Evolutionary conservation across 768 basidiomycete genomes (phyloP), one percentile per base, ranked within the genome.

Genomic region (Suillus americanus): DNA sequence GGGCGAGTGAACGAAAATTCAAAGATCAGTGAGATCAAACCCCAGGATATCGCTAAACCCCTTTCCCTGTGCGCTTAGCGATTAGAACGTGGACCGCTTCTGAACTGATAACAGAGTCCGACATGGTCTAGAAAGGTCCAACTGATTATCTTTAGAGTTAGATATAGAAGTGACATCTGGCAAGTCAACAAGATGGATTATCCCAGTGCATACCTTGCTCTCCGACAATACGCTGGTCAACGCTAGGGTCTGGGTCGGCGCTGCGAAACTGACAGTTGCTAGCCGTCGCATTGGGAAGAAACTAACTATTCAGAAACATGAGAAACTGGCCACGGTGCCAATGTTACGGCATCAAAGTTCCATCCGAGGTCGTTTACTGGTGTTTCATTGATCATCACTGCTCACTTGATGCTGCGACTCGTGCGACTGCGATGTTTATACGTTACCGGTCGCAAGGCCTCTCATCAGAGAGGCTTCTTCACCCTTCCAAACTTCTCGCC

Each of bases 401-500:
- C 25, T 20, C 38, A 40, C 23, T 35, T 46, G 53, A 77, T 76
- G 76, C 23, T 68, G 53, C 63, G 62, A 63, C 55, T 63, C 28
- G 14, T 68, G 20, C 59, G 16, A 60, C 68, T 37, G 45, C 67
- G 62, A 33, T 57, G 48, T 30, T 40, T 67, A 16, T 61, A 53
- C 28, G 59, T 56, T 23, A 33, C 65, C 10, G 10, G 30, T 61
- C 64, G 53, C 28, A 45, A 35, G 20, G 20, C 33, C 43, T 68
- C 41, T 37, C 56, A 35, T 50, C 63, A 67, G 43, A 73, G 83
- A 69, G 67, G 75, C 14, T 71, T 84, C 64, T 86, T 89, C 66
- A 83, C 81, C 16, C 74, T 90, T 18, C 82, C 86, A 18, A 77
- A 82, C 61, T 71, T 87, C 30, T 78, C 85, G 2, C 78, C 79